Conservation (phyloP, 1,284 basidiomycete genomes). For the Schizopora paradoxa region DNA sequence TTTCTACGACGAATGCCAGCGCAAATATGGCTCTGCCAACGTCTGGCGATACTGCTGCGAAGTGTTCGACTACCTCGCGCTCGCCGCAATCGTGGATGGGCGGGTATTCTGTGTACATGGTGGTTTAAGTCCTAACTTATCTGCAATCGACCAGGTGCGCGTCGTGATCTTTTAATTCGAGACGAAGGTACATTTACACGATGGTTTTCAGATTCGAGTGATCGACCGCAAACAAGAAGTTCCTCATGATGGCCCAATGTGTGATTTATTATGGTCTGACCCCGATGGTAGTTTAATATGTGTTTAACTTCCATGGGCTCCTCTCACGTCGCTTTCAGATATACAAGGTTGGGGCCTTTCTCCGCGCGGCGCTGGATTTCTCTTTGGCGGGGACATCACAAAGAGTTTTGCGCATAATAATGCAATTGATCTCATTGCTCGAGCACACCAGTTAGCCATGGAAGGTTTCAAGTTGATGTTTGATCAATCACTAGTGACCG, state of each 20-base stretch:
- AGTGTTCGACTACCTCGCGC: constrained; percentile 94
- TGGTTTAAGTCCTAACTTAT: constrained; percentile 84
- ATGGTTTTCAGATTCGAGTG: constrained; percentile 68
- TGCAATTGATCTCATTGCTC: constrained; percentile 89
- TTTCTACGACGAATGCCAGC: constrained; percentile 97
- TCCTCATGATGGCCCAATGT: constrained; percentile 99
- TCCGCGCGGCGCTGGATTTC: constrained; percentile 61
- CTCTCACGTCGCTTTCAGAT: constrained; percentile 35
- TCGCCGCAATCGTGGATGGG: constrained; percentile 94
- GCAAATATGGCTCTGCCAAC: constrained; percentile 93
- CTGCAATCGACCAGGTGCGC: constrained; percentile 81
- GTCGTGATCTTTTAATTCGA: no score
- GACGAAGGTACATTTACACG: no score
- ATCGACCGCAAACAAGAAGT: constrained; percentile 98
- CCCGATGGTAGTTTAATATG: constrained; percentile 73
- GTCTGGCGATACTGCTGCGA: constrained; percentile 99
- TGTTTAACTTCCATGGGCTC: background rate
- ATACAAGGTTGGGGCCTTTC: constrained; percentile 94
- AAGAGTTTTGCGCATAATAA: constrained; percentile 88
- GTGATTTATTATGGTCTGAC: constrained; percentile 97
- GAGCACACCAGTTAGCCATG: constrained; percentile 98
- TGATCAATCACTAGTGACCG: constrained; percentile 91
- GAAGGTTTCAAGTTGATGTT: constrained; percentile 99
- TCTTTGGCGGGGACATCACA: constrained; percentile 93
- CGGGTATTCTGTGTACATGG: constrained; percentile 92